Conservation (phyloP, 345 rosid species). For the Chamaenerion angustifolium region DNA sequence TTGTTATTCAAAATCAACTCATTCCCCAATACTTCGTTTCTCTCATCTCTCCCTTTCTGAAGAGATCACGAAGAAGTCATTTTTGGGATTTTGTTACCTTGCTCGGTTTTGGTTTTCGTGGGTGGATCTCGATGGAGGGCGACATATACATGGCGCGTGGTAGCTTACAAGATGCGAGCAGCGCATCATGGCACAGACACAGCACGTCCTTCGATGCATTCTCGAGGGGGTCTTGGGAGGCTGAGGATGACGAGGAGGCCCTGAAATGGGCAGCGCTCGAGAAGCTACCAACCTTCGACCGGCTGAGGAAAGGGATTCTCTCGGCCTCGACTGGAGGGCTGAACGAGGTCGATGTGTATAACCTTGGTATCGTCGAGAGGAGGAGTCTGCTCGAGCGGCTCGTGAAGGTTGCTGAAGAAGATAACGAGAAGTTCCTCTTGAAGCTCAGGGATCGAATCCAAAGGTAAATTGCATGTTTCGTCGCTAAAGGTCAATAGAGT, state of each 20-base stretch:
- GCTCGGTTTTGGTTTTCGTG: too few species aligned
- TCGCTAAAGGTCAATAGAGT: too few species aligned
- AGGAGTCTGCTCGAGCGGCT: conserved; percentile 21
- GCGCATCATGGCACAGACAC: conserved; percentile 15
- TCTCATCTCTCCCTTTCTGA: too few species aligned
- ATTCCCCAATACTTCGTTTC: too few species aligned
- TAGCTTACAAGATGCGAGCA: conserved; percentile 13
- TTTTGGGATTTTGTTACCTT: too few species aligned
- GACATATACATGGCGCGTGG: conserved; percentile 23
- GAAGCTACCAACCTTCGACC: conserved; percentile 29
- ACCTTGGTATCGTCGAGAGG: conserved; percentile 13
- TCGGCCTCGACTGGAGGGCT: conserved; percentile 12
- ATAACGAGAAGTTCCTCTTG: conserved; percentile 21
- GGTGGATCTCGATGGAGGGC: conserved; percentile 3
- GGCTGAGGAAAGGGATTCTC: conserved; percentile 33
- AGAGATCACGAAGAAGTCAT: too few species aligned
- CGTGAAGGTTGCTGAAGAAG: conserved; percentile 17
- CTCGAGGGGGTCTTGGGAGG: conserved; percentile 36
- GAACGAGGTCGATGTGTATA: conserved; percentile 10
- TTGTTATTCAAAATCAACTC: too few species aligned
- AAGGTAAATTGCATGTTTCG: conserved; percentile 7
- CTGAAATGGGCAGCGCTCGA: conserved; percentile 35
- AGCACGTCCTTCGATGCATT: conserved; percentile 24
- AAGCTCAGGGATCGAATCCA: conserved; percentile 22
- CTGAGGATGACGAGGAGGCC: conserved; percentile 48